Evolutionary conservation across 2,329 filamentous ascomycete genomes (phyloP).

Genomic region (Neonectria faginata): DNA sequence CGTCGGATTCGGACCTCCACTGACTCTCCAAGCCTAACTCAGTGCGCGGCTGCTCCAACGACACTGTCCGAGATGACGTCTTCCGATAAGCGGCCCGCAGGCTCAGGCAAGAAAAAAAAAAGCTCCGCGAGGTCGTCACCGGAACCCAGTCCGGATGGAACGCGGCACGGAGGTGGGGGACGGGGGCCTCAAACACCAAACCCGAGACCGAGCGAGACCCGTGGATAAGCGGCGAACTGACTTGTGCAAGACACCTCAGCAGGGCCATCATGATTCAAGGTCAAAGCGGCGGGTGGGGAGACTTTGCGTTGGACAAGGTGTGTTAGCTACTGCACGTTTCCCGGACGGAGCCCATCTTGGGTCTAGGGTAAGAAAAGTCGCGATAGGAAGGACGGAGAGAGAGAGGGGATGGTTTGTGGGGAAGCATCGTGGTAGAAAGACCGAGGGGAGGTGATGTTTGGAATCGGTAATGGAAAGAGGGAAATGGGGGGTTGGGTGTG

Average conservation of each 20-base stretch:
- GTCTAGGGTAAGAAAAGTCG: conserved; percentile 19
- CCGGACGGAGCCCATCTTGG: conserved; percentile 17
- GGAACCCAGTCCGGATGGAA: conserved; percentile 21
- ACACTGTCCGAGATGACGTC: not conserved
- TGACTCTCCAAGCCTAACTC: not conserved
- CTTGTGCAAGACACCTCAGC: conserved; percentile 1
- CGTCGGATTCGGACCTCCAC: not conserved
- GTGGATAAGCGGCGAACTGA: not conserved
- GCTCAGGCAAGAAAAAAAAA: not conserved
- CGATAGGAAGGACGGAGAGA: not conserved
- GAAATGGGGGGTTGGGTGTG: conserved; percentile 9
- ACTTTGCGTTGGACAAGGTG: too few species aligned
- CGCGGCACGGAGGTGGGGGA: conserved; percentile 1
- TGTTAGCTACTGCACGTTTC: not conserved
- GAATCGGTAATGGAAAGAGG: too few species aligned
- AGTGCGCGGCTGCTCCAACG: not conserved
- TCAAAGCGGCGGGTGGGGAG: not conserved
- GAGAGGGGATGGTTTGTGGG: conserved; percentile 11
- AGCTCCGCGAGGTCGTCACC: not conserved
- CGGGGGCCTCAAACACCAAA: not conserved
- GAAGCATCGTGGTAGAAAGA: not conserved
- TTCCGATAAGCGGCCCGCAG: not conserved
- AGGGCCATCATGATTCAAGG: not conserved
- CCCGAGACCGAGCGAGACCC: not conserved
- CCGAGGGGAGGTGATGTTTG: not conserved